Percentiles rank a stretch among this genome's conserved stretches.
Evolutionary conservation across 2,329 filamentous ascomycete genomes (phyloP).

Genomic region (Cytospora piceicola): DNA sequence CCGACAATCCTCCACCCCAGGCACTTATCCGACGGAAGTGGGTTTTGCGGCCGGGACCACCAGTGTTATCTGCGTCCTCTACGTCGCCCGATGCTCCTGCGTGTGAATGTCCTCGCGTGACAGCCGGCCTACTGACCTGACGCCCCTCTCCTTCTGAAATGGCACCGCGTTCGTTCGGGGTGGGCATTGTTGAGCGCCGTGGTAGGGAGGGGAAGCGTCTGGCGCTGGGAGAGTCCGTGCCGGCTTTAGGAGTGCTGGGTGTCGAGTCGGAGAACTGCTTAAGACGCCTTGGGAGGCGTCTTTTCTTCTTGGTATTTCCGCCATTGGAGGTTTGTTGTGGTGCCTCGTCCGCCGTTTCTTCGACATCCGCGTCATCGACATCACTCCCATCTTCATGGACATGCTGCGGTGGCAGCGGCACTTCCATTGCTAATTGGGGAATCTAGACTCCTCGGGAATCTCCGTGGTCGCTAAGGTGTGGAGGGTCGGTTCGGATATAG

Average conservation of each 20-base stretch:
- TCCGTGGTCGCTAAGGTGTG: slow-evolving; percentile 35
- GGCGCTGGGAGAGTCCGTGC: slow-evolving; percentile 48
- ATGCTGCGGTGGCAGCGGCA: slow-evolving; percentile 34
- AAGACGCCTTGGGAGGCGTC: slow-evolving; percentile 60
- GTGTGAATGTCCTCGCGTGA: slow-evolving; percentile 27
- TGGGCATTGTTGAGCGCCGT: slow-evolving; percentile 69
- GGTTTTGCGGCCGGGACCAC: slow-evolving; percentile 41
- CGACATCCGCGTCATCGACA: slow-evolving; percentile 72
- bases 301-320: slow-evolving; percentile 63
- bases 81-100: slow-evolving; percentile 44
- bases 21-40: slow-evolving; percentile 70
- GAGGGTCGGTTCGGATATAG: neutral
- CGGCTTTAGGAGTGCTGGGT: slow-evolving; percentile 64
- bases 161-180: slow-evolving; percentile 63
- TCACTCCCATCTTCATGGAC: slow-evolving; percentile 66
- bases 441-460: neutral
- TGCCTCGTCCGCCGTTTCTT: slow-evolving; percentile 84
- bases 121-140: slow-evolving; percentile 44
- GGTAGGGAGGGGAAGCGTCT: slow-evolving; percentile 59
- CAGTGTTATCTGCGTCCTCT: slow-evolving; percentile 53
- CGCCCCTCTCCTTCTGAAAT: slow-evolving; percentile 77
- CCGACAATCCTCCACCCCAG: slow-evolving; percentile 65
- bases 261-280: slow-evolving; percentile 62
- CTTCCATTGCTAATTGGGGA: slow-evolving; percentile 27
- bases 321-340: slow-evolving; percentile 44